Evolutionary conservation across 352 stramenopile species (phyloP).

Genomic region (Blastocystis sp.): DNA sequence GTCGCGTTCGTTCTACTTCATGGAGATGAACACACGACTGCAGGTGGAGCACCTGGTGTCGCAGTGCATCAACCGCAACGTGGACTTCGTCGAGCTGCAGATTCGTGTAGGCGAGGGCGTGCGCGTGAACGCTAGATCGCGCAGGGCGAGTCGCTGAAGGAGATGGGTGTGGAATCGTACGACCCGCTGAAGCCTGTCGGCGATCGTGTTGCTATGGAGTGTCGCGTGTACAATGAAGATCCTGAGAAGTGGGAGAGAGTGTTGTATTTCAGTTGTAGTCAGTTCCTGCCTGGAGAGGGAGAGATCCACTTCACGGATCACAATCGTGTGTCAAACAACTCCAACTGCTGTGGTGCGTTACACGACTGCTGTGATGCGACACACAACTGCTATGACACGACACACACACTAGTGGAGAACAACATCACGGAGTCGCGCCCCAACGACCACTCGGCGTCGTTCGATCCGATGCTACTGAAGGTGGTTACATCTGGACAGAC

Average conservation of each 20-base stretch:
- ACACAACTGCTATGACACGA: too few relatives aligned
- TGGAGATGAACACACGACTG: slow-evolving; percentile 94
- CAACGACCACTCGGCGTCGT: neutral
- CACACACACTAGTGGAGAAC: slow-evolving; percentile 19
- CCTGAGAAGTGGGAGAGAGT: neutral
- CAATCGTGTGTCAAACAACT: too few relatives aligned
- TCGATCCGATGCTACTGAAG: slow-evolving; percentile 58
- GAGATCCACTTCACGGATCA: neutral
- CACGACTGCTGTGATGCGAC: too few relatives aligned
- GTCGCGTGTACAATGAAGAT: slow-evolving; percentile 63
- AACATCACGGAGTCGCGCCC: neutral
- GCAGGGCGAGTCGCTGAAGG: slow-evolving; percentile 4
- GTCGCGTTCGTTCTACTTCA: slow-evolving; percentile 88
- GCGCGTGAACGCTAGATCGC: neutral
- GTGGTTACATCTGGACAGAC: neutral
- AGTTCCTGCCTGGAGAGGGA: slow-evolving; percentile 41
- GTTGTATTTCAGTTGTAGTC: neutral
- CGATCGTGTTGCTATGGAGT: slow-evolving; percentile 25
- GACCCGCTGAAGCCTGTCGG: neutral
- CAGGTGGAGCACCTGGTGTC: slow-evolving; percentile 90
- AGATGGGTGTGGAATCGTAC: slow-evolving; percentile 18
- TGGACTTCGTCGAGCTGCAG: slow-evolving; percentile 88
- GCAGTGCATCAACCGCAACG: slow-evolving; percentile 83
- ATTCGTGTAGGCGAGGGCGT: slow-evolving; percentile 82
- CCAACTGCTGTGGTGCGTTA: too few relatives aligned